Percentiles rank a stretch among this genome's conserved stretches.
phyloP scores from a whole-genome alignment of 345 rosid genomes.

The Melastoma malabathricum region DNA sequence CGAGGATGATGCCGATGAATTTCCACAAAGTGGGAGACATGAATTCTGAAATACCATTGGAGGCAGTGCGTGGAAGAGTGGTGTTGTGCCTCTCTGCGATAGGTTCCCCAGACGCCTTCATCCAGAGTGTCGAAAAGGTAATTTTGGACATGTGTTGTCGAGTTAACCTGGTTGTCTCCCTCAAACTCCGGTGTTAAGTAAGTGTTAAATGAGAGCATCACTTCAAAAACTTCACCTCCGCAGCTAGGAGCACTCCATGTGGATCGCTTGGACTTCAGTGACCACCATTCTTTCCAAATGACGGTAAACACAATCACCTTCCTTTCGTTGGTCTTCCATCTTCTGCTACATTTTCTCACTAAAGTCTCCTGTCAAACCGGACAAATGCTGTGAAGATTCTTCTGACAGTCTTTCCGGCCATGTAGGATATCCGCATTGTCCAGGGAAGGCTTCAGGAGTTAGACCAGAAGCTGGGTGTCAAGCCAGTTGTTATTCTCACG shows the following conservation, averaged over 20 bases:
- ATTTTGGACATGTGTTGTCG: background rate
- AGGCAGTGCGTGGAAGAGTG: conserved; percentile 15
- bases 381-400: background rate
- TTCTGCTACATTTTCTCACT: background rate
- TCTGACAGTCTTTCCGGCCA: background rate
- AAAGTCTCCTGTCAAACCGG: background rate
- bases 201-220: background rate
- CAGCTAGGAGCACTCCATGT: conserved; percentile 55
- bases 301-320: conserved; percentile 19
- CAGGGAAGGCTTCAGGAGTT: conserved; percentile 12
- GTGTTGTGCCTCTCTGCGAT: conserved; percentile 66
- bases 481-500: conserved; percentile 50
- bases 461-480: conserved; percentile 26
- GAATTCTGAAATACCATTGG: conserved; percentile 22
- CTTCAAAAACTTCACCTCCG: conserved; percentile 5
- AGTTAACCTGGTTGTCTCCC: no score
- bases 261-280: conserved; percentile 57
- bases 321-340: background rate
- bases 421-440: no score
- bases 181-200: no score
- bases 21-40: conserved; percentile 38
- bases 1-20: conserved; percentile 44
- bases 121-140: conserved; percentile 41
- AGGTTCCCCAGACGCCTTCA: conserved; percentile 62
- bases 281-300: conserved; percentile 44